Base-by-base conservation (phyloP, 2,329 filamentous ascomycete genomes). In the Aspergillus aculeatus region DNA sequence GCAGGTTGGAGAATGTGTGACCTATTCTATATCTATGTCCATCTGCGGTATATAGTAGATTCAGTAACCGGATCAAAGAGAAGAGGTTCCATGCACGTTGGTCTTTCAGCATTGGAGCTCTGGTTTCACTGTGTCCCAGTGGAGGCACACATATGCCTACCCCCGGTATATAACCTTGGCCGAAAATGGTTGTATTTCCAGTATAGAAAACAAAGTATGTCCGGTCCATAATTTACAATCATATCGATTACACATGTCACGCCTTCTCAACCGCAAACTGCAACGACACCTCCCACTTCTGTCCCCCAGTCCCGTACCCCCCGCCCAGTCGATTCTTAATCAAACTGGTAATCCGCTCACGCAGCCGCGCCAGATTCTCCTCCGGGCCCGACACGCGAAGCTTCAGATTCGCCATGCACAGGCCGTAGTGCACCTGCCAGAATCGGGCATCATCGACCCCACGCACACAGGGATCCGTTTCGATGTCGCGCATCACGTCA, bases 401-500 rank as follows among this genome's bases (percentile, higher is more conserved):
- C 75, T 92, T 96, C 66, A 99, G 75, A 72, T 96, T 97, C 9
- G 95, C 95, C 89, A 98, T 96, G 71, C 92, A 96, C 47, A 98
- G 82, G 1, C 94, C 93, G 73, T 98, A 97, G 77, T 99, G 95
- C 14, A 97, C 95, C 79, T 99, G 95, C 95, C 95, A 99, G 76
- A 99, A 96, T 72, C 92, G 88, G 1, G 93, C 94, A 70, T 97
- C 93, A 59, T 97, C 91, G 50, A 99, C 87, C 1, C 84, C 84
- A 49, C 84, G 84, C 26, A 98, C 87, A 57, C 84, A 84, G 1
- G 90, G 86, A 68, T 97, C 92, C 1, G 87, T 84, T 73, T 92
- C 89, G 54, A 99, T 93, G 73, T 96, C 92, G 58, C 86, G 85
- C 68, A 97, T 82, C n/a, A 96, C 88, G 23, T 89, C 87, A 3